Evolutionary conservation across 768 basidiomycete genomes (phyloP), one percentile per base, ranked within the genome.

Genomic region (Auriscalpium vulgare): DNA sequence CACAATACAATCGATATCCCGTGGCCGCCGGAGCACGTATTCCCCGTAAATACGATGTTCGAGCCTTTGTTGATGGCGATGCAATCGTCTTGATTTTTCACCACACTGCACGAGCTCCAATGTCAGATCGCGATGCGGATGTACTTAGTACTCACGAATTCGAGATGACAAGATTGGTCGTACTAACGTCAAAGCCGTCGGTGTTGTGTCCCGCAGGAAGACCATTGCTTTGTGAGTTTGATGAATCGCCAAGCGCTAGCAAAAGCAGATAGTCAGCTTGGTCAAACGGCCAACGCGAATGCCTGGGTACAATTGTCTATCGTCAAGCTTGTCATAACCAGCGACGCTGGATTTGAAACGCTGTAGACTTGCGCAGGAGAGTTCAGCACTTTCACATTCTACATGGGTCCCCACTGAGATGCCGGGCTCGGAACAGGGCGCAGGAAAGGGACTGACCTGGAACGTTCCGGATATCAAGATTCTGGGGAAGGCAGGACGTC

Each of bases 1-100:
- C 10, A 23, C 56, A 56, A 19, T 23, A 72, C 74, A 29, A 87
- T 74, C 4, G 82, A 84, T 58, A 85, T 79, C 34, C 86, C 85
- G 49, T 88, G 85, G 2, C 86, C 84, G 34, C 74, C 74, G 3
- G 69, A 67, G 68, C 85, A 87, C 23, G 65, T 65, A 65, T 85
- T 69, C 29, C 77, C 65, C 53, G 69, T 68, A 69, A 86, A 67
- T 53, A 67, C 58, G 46, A 69, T 68, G 61, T 68, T 69, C 49
- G 61, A 64, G 14, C 76, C 76, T 21, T 52, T 55, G 60, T 74
- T 75, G 60, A 79, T 72, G 17, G 85, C 82, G 23, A 87, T 68
- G 63, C 84, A 87, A 61, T 87, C 85, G 56, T 87, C 68, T 52
- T 69, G 68, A 57, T 69, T 69, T 53, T 62, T 60, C 49, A 69